Conservation (phyloP, 2,329 filamentous ascomycete genomes). For the Xylariaceae sp. region DNA sequence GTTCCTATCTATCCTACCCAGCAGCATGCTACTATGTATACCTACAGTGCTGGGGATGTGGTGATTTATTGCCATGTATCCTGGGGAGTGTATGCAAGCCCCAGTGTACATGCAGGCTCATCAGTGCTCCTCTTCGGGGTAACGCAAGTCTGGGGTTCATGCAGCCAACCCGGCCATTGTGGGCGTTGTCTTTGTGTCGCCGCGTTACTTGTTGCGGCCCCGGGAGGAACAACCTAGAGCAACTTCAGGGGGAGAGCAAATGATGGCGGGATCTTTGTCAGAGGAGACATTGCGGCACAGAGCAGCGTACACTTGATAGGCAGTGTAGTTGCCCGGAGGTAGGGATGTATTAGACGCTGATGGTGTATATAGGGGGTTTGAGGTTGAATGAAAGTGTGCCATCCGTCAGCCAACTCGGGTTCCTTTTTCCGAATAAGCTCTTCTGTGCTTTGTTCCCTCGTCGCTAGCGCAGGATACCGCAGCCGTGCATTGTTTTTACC, state of each 20-base stretch:
- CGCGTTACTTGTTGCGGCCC: constrained; percentile 5
- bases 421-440: constrained; percentile 1
- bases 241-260: constrained; percentile 6
- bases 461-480: constrained; percentile 26
- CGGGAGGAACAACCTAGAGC: constrained; percentile 6
- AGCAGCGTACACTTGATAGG: neutral
- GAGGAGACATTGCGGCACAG: neutral
- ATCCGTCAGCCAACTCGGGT: too few relatives aligned
- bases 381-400: too few relatives aligned
- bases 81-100: constrained; percentile 12
- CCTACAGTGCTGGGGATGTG: neutral
- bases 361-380: too few relatives aligned
- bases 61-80: neutral
- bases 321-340: too few relatives aligned
- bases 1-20: neutral
- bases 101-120: neutral
- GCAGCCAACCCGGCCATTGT: constrained; percentile 23
- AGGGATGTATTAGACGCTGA: too few relatives aligned
- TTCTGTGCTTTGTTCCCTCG: constrained; percentile 21
- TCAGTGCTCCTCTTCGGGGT: constrained; percentile 10
- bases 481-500: constrained; percentile 31
- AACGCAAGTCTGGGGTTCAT: constrained; percentile 31
- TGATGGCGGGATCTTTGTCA: constrained; percentile 14
- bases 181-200: constrained; percentile 22
- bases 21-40: neutral